Evolutionary conservation across 495 filamentous ascomycete species (phyloP).

Genomic region (Penicillium verhagenii): DNA sequence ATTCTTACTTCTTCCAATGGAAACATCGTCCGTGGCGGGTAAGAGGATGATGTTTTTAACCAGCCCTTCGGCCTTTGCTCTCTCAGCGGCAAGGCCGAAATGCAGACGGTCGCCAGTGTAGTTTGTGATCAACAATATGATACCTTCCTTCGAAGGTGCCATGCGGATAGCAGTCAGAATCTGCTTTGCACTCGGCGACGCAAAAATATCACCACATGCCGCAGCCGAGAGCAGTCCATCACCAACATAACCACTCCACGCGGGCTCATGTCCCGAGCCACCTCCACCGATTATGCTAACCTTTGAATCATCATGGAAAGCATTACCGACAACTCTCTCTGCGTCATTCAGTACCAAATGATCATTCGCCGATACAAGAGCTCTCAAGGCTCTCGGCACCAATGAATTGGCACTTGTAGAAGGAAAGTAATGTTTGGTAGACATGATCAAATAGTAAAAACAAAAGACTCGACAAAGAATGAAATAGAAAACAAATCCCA

Average conservation of each 20-base stretch:
- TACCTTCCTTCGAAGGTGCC: slow-evolving; percentile 4
- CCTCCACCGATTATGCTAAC: slow-evolving; percentile 8
- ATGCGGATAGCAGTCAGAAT: slow-evolving; percentile 2
- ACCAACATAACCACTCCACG: slow-evolving; percentile 9
- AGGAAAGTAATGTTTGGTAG: slow-evolving; percentile 13
- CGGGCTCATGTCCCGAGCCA: slow-evolving; percentile 7
- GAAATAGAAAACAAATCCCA: neutral
- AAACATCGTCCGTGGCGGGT: slow-evolving; percentile 7
- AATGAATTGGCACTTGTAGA: slow-evolving; percentile 16
- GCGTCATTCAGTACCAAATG: slow-evolving; percentile 6
- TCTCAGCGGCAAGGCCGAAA: slow-evolving; percentile 4
- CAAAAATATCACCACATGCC: slow-evolving; percentile 9
- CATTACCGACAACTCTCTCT: slow-evolving; percentile 9
- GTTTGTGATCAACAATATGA: slow-evolving; percentile 9
- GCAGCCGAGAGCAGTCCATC: slow-evolving; percentile 5
- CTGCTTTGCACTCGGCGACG: slow-evolving; percentile 6
- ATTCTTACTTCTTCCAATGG: slow-evolving; percentile 8
- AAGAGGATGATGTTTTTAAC: neutral
- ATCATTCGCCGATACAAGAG: slow-evolving; percentile 10
- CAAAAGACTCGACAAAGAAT: no score
- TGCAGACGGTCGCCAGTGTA: slow-evolving; percentile 9
- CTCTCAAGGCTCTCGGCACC: slow-evolving; percentile 9
- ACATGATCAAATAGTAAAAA: no score
- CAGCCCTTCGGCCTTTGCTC: slow-evolving; percentile 1
- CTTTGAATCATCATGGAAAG: slow-evolving; percentile 9